These are phyloP conservation scores for Rhizopus arrhizus DNA, from an alignment of 371 early-diverging fungal species.

Conservation along the genomic window DNA sequence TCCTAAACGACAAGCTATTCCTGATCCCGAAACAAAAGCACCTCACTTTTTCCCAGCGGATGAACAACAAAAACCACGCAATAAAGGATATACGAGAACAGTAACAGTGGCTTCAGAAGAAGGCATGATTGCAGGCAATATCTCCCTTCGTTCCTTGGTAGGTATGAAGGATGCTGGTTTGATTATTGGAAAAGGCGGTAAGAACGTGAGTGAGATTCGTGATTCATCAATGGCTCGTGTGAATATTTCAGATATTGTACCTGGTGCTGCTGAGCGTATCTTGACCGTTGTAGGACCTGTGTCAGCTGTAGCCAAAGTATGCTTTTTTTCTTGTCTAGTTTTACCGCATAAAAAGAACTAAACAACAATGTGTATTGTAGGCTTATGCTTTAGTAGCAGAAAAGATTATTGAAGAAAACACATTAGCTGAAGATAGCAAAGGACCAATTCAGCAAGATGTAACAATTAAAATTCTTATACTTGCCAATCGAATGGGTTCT, in stretches of 20 bases:
- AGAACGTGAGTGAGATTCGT: conserved; percentile 80
- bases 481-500: conserved; percentile 81
- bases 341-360: not conserved
- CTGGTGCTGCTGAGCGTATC: conserved; percentile 74
- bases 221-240: conserved; percentile 76
- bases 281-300: conserved; percentile 75
- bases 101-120: conserved; percentile 17
- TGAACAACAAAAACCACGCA: conserved; percentile 16
- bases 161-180: conserved; percentile 83
- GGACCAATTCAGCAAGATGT: conserved; percentile 34
- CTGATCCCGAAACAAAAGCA: conserved; percentile 54
- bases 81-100: conserved; percentile 1
- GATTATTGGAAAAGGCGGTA: conserved; percentile 82
- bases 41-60: conserved; percentile 46
- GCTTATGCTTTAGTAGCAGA: conserved; percentile 75
- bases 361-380: conserved; percentile 27
- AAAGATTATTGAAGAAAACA: conserved; percentile 64
- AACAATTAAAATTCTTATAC: conserved; percentile 73
- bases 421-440: conserved; percentile 27
- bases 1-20: conserved; percentile 50
- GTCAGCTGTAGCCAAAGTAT: conserved; percentile 74
- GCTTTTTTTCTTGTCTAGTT: not conserved
- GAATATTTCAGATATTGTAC: conserved; percentile 77
- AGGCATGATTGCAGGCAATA: conserved; percentile 16
- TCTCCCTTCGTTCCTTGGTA: conserved; percentile 73